Base-by-base conservation (phyloP, 495 filamentous ascomycete genomes). In the Trichoderma virens region DNA sequence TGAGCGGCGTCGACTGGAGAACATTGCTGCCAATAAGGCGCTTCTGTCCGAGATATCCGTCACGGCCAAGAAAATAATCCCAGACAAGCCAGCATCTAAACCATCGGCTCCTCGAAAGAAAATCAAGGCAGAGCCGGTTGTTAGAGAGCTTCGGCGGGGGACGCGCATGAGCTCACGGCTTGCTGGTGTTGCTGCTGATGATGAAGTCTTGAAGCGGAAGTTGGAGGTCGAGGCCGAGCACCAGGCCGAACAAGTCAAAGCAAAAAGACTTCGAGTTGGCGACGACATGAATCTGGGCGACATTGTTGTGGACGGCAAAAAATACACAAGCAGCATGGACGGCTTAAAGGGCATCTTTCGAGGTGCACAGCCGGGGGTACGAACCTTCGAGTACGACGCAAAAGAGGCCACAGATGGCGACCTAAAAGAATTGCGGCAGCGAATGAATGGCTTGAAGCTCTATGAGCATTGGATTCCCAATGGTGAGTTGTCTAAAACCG, bases 391-490 rank as follows among this genome's bases (percentile, higher is more conserved):
- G 1, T 86, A 89, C 1, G 89, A 98, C 76, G 85, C 96, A 43
- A 83, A 92, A 67, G 85, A 87, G 61, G 97, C 93, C 0, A 85
- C 81, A 0, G 88, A 97, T 70, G 87, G 88, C 69, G 86, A 85
- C 31, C 71, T 98, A 9, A 90, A 88, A 74, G 83, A 83, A 0
- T 67, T 97, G 65, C 83, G 95, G 61, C 79, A 93, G 76, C 87
- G 86, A 65, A 92, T 98, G 90, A 86, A 83, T 70, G 82, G 84
- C 0, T 73, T 98, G 43, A 79, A 88, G 65, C 72, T 98, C 18
- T 98, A 92, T 78, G 89, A 93, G 56, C 83, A 83, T 28, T 95
- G 88, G 81, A 83, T 85, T 23, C 91, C 92, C 0, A 90, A 86
- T 70, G 81, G 90, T 90, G 75, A 64, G 82, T 67, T 60, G 13